These are phyloP conservation scores for Pythium sukuiense DNA, from an alignment of 352 stramenopile genomes.

Conservation along the genomic window DNA sequence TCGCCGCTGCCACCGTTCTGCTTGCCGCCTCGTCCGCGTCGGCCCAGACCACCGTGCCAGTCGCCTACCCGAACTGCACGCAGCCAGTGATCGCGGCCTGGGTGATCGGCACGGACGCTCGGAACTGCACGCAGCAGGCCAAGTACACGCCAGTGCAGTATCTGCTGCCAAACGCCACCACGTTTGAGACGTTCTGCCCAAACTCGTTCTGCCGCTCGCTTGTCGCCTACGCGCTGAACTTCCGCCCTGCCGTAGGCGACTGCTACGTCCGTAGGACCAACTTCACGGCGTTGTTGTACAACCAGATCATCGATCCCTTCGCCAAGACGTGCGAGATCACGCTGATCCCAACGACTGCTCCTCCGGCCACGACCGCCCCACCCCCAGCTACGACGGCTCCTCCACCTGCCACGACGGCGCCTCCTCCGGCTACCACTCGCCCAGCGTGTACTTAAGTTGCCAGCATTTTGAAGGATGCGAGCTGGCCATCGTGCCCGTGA, in stretches of 20 bases:
- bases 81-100: neutral
- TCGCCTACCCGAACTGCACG: neutral
- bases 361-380: neutral
- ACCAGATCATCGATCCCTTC: neutral
- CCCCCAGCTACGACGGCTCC: no score
- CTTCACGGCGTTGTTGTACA: neutral
- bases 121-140: neutral
- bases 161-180: neutral
- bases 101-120: neutral
- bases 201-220: neutral
- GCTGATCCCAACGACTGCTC: neutral
- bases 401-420: neutral
- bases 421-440: neutral
- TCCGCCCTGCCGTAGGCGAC: neutral
- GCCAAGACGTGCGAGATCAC: constrained; percentile 61
- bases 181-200: neutral
- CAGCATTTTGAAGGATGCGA: neutral
- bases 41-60: neutral
- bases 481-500: neutral
- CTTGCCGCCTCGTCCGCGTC: neutral
- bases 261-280: neutral
- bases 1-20: neutral
- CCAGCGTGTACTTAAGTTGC: neutral
- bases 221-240: neutral
- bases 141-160: neutral